Percentiles rank a stretch among this genome's conserved stretches.
phyloP scores from a whole-genome alignment of 768 basidiomycete species.

The Boletus subparvulus region DNA sequence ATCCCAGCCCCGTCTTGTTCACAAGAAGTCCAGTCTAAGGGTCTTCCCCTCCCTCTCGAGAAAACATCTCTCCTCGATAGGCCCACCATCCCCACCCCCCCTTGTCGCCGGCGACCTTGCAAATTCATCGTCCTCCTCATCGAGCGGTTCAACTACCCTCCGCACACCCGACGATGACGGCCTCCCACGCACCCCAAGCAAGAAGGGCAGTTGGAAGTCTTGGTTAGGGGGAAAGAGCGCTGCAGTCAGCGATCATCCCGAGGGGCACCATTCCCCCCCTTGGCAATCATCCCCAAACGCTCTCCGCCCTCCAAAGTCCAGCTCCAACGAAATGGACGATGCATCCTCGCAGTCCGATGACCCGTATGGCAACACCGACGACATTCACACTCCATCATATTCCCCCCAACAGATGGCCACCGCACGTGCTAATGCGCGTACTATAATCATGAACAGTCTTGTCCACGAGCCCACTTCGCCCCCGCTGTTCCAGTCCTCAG shows the following conservation, averaged over 20 bases:
- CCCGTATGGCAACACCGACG: slow-evolving; percentile 27
- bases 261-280: slow-evolving; percentile 25
- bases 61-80: slow-evolving; percentile 20
- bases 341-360: slow-evolving; percentile 40
- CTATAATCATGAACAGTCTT: slow-evolving; percentile 49
- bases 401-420: slow-evolving; percentile 29
- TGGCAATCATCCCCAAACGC: slow-evolving; percentile 33
- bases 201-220: slow-evolving; percentile 53
- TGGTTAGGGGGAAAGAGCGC: slow-evolving; percentile 50
- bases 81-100: slow-evolving; percentile 17
- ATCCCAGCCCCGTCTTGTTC: slow-evolving; percentile 8
- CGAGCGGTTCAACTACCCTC: slow-evolving; percentile 50
- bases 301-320: slow-evolving; percentile 22
- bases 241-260: slow-evolving; percentile 27
- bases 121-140: slow-evolving; percentile 61
- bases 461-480: slow-evolving; percentile 39
- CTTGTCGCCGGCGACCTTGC: slow-evolving; percentile 36
- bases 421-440: slow-evolving; percentile 40
- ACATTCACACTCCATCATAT: slow-evolving; percentile 10
- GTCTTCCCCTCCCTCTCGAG: slow-evolving; percentile 30
- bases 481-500: slow-evolving; percentile 47
- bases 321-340: slow-evolving; percentile 32
- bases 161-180: slow-evolving; percentile 63
- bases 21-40: slow-evolving; percentile 26
- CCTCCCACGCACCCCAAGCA: slow-evolving; percentile 33